phyloP scores from a whole-genome alignment of 805 yeast genomes.

The Candida multigemmis region DNA sequence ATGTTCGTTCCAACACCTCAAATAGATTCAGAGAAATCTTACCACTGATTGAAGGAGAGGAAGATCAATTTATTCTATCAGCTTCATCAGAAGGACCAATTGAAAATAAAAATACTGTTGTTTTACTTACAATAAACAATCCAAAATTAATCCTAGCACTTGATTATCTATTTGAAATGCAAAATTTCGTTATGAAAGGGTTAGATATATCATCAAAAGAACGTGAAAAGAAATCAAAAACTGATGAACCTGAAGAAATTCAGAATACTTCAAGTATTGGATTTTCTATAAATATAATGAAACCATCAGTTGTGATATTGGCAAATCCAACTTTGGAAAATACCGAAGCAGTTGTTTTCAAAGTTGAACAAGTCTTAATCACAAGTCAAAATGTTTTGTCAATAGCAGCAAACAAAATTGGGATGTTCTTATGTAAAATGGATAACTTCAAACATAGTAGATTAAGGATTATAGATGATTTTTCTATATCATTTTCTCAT shows the following conservation, averaged over 20 bases:
- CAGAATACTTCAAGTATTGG: conserved; percentile 21
- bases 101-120: conserved; percentile 31
- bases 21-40: conserved; percentile 76
- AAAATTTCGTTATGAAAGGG: conserved; percentile 50
- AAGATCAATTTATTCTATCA: conserved; percentile 62
- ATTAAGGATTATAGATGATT: conserved; percentile 79
- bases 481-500: conserved; percentile 65
- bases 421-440: conserved; percentile 81
- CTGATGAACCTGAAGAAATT: conserved; percentile 2
- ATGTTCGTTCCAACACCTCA: conserved; percentile 50
- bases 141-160: conserved; percentile 78
- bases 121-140: conserved; percentile 60
- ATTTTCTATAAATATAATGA: conserved; percentile 59
- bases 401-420: conserved; percentile 66
- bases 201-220: conserved; percentile 13
- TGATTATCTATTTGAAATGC: conserved; percentile 76
- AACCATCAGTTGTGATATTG: conserved; percentile 68
- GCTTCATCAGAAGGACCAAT: conserved; percentile 34
- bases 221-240: conserved; percentile 9
- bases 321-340: conserved; percentile 65
- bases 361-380: conserved; percentile 67
- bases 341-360: conserved; percentile 86
- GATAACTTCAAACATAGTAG: conserved; percentile 49
- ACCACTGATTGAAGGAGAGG: conserved; percentile 55
- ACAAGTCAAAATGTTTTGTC: conserved; percentile 62